Evolutionary conservation across 805 yeast species (phyloP), one percentile per base, ranked within the genome.

Genomic region (Metschnikowia gelsemii): DNA sequence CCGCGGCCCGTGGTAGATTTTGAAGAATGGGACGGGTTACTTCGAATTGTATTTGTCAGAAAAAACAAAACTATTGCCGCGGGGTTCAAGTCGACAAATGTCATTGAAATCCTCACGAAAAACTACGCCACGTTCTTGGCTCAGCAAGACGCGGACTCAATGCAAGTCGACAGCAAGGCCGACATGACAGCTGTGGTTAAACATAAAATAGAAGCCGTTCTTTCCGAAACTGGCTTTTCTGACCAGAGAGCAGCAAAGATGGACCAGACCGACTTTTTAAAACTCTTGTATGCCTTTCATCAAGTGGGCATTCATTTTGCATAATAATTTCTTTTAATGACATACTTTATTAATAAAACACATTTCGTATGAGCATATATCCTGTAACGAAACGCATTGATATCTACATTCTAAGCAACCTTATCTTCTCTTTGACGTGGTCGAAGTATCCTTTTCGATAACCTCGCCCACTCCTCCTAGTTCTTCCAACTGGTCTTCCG

Each of bases 221-320:
- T 93, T 52, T 64, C 68, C 8, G 89, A 87, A 49, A 89, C 97
- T 0, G 96, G 79, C 0, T 76, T 83, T 57, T 76, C 84, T 5
- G 96, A 88, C 30, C 80, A 84, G 64, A 84, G 99, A 72, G 84
- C 98, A 2, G 85, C 95, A 23, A 93, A 93, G 62, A 79, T 95
- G 67, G 98, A 90, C 60, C 97, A 93, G 68, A 87, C 90, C 18
- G 99, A 93, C 60, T 93, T 93, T 64, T 72, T 93, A 55, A 84
- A 76, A 59, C 68, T 93, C 35, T 68, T 93, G 43, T 89, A 84
- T 55, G 96, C 96, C 2, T 93, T 93, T 74, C 96, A 93, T 66
- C 93, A 91, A 64, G 96, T 87, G 34, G 98, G 98, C 32, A 86
- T 93, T 46, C 98, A 91, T 64, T 93, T 93, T 68, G 96, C 96